Evolutionary conservation across 495 filamentous ascomycete genomes (phyloP).

Genomic region (Aeminium ludgeri): DNA sequence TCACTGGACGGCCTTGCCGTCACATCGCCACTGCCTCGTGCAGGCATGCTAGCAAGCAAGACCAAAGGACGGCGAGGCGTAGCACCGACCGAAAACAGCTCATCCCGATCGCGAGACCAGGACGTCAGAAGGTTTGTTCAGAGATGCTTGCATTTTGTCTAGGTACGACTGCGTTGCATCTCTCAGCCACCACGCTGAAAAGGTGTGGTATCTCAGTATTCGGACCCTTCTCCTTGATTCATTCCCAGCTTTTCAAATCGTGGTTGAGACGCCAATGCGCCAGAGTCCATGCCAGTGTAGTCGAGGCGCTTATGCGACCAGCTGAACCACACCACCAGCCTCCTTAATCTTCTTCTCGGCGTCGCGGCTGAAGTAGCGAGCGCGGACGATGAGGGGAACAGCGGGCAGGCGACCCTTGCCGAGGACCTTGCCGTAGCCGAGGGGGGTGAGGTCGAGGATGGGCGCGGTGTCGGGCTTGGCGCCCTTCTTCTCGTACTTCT

Average conservation of each 20-base stretch:
- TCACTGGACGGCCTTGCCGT: too few relatives aligned
- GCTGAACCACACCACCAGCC: conserved; percentile 76
- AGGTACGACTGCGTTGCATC: conserved; percentile 15
- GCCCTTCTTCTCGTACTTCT: conserved; percentile 53
- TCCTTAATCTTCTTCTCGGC: conserved; percentile 93
- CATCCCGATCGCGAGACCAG: conserved; percentile 5
- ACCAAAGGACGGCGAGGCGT: not conserved
- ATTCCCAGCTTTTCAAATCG: not conserved
- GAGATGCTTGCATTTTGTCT: conserved; percentile 16
- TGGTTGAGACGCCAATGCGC: not conserved
- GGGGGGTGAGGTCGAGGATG: conserved; percentile 78
- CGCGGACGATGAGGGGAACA: conserved; percentile 73
- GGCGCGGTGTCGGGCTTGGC: conserved; percentile 61
- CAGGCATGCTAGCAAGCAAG: too few relatives aligned
- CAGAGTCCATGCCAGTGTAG: not conserved
- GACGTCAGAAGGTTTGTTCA: conserved; percentile 20
- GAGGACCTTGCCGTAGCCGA: conserved; percentile 85
- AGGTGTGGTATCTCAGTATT: conserved; percentile 9
- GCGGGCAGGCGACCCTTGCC: conserved; percentile 82
- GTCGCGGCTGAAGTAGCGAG: conserved; percentile 70
- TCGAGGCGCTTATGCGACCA: conserved; percentile 55
- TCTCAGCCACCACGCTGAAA: conserved; percentile 19
- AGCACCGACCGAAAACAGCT: conserved; percentile 9
- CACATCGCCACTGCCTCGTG: too few relatives aligned
- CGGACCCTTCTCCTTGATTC: not conserved